Evolutionary conservation across 1,139 yeast genomes (phyloP), one percentile per base, ranked within the genome.

Genomic region (Candida tetrigidarum): DNA sequence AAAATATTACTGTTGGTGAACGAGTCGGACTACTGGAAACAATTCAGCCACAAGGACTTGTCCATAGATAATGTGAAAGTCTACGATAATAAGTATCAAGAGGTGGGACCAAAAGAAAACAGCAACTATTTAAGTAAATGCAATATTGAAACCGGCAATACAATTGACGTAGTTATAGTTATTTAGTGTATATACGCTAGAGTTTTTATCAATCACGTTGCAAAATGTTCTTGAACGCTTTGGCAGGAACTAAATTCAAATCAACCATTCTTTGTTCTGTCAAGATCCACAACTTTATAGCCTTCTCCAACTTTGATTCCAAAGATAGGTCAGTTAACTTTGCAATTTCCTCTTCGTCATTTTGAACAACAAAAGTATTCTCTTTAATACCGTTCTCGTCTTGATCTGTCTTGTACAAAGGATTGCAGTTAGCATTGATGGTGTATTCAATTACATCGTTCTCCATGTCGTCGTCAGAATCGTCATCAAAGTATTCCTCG

Each of bases 131-230:
- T 86, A 49, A 82, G 87, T 56, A 72, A 83, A 51, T 66, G 82
- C 46, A 75, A 76, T 43, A 80, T 86, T 37, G 87, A 83, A 57
- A 86, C 93, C 1, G 92, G 93, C 4, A 77, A 81, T 55, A 74
- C 69, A 11, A 69, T 82, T 41, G 76, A 73, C 51, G 74, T 86
- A 60, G 69, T 80, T 25, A 63, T 78, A 33, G 41, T 57, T 47
- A 44, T 46, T 47, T 48, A 36, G 23, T 16, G 16, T 14, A 11
- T 32, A 32, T 19, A 32, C 10, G 18, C 10, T 29, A n/a, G n/a
- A n/a, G 18, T 4, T 14, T 32, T 32, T 19, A 32, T 32, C 14
- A 8, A 19, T 32, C 25, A 7, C 14, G 22, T 5, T 10, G 26
- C 19, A 32, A 9, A 19, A 32, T 32, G 11, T 32, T 32, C 11